A percentile compares a stretch with the other conserved stretches of the same genome.
These are phyloP conservation scores for Termitomyces sp. DNA, from an alignment of 768 basidiomycete species.

Conservation along the genomic window DNA sequence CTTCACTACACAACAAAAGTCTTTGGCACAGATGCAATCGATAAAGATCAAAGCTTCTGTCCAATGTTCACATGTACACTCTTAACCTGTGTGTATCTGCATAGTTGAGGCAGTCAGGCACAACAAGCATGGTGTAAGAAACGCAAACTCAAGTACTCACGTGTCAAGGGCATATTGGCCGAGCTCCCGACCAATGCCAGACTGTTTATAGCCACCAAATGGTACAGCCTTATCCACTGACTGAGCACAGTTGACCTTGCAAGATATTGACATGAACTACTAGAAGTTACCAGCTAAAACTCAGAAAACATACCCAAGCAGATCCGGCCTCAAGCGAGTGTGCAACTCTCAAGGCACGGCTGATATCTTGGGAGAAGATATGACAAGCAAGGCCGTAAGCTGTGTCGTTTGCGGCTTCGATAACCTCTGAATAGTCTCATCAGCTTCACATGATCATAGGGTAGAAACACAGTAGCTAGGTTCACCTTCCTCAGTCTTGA, in stretches of 20 bases:
- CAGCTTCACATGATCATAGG: slow-evolving; percentile 24
- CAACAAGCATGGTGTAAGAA: not conserved
- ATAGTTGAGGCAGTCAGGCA: not conserved
- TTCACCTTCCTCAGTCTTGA: slow-evolving; percentile 47
- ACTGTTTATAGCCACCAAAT: slow-evolving; percentile 25
- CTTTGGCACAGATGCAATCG: not conserved
- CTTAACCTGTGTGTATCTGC: slow-evolving; percentile 20
- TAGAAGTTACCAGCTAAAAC: not conserved
- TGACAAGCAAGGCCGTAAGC: slow-evolving; percentile 16
- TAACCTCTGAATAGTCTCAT: slow-evolving; percentile 14
- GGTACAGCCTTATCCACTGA: slow-evolving; percentile 13
- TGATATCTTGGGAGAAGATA: slow-evolving; percentile 18
- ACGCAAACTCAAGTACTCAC: slow-evolving; percentile 15
- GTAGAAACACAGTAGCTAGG: not conserved
- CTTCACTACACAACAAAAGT: not conserved
- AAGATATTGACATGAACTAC: not conserved
- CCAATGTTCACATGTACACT: slow-evolving; percentile 18
- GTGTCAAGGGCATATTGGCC: slow-evolving; percentile 23
- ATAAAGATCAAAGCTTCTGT: slow-evolving; percentile 7
- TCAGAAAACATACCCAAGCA: slow-evolving; percentile 11
- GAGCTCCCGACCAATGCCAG: slow-evolving; percentile 21
- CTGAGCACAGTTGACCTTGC: slow-evolving; percentile 19
- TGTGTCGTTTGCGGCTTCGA: slow-evolving; percentile 18
- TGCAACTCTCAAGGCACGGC: slow-evolving; percentile 19
- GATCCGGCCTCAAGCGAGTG: slow-evolving; percentile 20